phyloP scores from a whole-genome alignment of 2,329 filamentous ascomycete genomes.

The Fonsecaea nubica region DNA sequence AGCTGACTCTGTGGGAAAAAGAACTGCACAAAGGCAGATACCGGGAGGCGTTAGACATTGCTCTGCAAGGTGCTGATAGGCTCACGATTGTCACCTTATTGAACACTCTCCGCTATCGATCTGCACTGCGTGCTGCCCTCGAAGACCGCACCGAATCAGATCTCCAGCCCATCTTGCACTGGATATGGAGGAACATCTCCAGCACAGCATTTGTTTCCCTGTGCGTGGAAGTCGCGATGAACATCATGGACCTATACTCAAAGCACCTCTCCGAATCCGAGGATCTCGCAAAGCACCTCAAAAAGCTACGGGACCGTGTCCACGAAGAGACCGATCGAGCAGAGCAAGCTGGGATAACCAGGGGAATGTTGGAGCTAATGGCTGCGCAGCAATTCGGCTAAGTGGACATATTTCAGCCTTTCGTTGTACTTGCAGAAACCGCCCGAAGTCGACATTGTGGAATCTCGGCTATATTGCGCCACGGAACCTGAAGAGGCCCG shows the following conservation, averaged over 20 bases:
- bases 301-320: slow-evolving; percentile 72
- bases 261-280: slow-evolving; percentile 76
- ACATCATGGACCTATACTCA: slow-evolving; percentile 86
- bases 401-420: not conserved
- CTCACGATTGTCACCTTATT: slow-evolving; percentile 76
- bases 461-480: not conserved
- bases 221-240: slow-evolving; percentile 81
- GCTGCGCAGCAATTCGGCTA: slow-evolving; percentile 23
- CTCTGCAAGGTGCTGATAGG: slow-evolving; percentile 67
- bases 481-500: not conserved
- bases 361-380: slow-evolving; percentile 82
- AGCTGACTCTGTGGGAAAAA: slow-evolving; percentile 77
- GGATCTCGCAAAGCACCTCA: slow-evolving; percentile 74
- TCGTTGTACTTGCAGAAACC: too few species aligned
- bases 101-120: slow-evolving; percentile 84
- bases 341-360: slow-evolving; percentile 79
- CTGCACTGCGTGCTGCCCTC: slow-evolving; percentile 80
- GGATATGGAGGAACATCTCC: slow-evolving; percentile 79
- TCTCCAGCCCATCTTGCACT: slow-evolving; percentile 81
- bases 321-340: slow-evolving; percentile 79
- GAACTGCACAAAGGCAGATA: slow-evolving; percentile 81
- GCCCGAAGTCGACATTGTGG: not conserved
- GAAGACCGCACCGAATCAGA: slow-evolving; percentile 79
- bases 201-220: slow-evolving; percentile 78
- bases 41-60: slow-evolving; percentile 76